Base-by-base conservation (phyloP, 2,329 filamentous ascomycete genomes). In the Phialocephala subalpina region DNA sequence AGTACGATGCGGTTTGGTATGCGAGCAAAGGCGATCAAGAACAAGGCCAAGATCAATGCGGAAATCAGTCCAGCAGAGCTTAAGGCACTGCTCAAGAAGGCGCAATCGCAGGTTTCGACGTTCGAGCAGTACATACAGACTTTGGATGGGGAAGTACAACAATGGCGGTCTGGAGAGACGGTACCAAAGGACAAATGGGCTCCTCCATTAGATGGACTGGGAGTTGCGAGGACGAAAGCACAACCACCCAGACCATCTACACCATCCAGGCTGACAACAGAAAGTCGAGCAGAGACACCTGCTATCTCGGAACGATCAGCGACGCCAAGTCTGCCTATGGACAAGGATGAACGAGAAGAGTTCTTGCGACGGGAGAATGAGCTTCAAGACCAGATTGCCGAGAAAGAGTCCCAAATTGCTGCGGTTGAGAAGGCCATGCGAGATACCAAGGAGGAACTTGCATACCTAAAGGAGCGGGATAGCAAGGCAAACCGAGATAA, bases 1-100 rank as follows among this genome's bases (percentile, higher is more conserved):
- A 91, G 94, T 71, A 99, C 96, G 0, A 82, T 99, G 67, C 89
- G 94, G 55, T 99, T 98, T 77, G 96, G 96, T 83, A 97, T 96
- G 81, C 87, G 96, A 78, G 96, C 96, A 65, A 99, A 99, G 84
- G 92, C 93, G 0, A 99, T 99, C 84, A 97, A 98, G 90, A 98
- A 98, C 84, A 98, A 98, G 86, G 96, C 96, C 80, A 99, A 98
- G 90, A 92, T 99, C 86, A 99, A 99, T 78, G 94, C 95, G 55
- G 96, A 99, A 80, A 87, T 99, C 74, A 98, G 95, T 75, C 96
- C 96, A 55, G 89, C 94, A 14, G 96, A 99, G 80, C 89, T 99
- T 83, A 99, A 98, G 82, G 86, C 90, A 58, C 86, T 97, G 75
- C 89, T 99, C 77, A 94, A 93, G 81, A 97, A 97, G 80, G 93